Base-by-base conservation (phyloP, 2,329 filamentous ascomycete genomes). In the Cladorrhinum sp. region DNA sequence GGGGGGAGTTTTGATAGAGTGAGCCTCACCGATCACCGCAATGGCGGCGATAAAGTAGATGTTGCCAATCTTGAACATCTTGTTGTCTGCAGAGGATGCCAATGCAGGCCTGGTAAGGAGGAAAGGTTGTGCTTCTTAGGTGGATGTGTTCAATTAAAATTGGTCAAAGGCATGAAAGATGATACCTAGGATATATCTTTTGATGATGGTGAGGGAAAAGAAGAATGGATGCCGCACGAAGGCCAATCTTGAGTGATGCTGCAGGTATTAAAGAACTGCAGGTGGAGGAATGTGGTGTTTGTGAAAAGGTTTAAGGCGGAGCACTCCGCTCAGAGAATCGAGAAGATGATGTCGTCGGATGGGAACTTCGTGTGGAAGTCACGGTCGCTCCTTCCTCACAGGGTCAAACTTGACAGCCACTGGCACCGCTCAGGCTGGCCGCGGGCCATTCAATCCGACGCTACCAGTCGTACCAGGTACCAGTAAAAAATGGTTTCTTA, bases 11-110 rank as follows among this genome's bases (percentile, higher is more conserved):
- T 8, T 46, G 16, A 7, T 12, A 20, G 7, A 9, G 14, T 10
- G 3, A 12, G 59, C 62, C 72, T 64, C 68, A 74, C 76, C 76
- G 33, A 79, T 76, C 59, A 79, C 76, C 65, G 76, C 73, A 62
- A 75, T 73, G 64, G 74, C 74, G 66, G 77, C 75, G 64, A 79
- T 78, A 24, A 77, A 64, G 60, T 79, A 79, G 28, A 79, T 73
- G 62, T 78, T 78, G 53, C 74, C 73, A 54, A 75, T 21, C 46
- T 64, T 63, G n/a, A 55, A 59, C 68, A 68, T 68, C 42, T 59
- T 66, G 57, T 26, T 57, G 18, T 16, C 28, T 46, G 36, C 46
- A 12, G 16, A 18, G 5, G 26, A 18, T 16, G 33, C 12, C 24
- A 18, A 42, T 20, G 42, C 16, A 18, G n/a, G 18, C n/a, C 10